Conservation (phyloP, 2,329 filamentous ascomycete genomes). For the Plectosphaerella plurivora region DNA sequence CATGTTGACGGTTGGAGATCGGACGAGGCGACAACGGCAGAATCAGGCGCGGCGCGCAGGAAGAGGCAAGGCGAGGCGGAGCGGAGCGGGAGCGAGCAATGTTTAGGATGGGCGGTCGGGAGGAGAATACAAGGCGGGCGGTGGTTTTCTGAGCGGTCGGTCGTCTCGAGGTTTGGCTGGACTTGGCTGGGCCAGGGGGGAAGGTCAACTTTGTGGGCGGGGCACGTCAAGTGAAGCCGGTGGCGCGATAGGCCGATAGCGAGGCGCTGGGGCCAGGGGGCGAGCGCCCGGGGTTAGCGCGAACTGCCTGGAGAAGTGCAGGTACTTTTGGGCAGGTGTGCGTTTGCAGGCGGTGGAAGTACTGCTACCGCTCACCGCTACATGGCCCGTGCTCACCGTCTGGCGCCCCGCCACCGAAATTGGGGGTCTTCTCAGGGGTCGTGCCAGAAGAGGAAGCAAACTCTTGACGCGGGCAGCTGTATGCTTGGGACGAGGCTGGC, state of each 20-base stretch:
- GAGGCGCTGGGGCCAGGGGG: slow-evolving; percentile 2
- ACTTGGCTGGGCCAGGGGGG: not conserved
- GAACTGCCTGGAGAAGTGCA: not conserved
- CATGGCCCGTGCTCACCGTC: slow-evolving; percentile 8
- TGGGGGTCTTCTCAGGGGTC: slow-evolving; percentile 10
- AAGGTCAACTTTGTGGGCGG: slow-evolving; percentile 18
- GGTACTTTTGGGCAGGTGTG: slow-evolving; percentile 3
- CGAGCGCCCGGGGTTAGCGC: slow-evolving; percentile 9
- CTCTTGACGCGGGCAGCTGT: too few species aligned
- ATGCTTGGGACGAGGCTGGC: too few species aligned
- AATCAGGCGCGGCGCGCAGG: slow-evolving; percentile 29
- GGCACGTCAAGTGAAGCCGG: slow-evolving; percentile 16
- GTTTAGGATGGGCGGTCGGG: not conserved
- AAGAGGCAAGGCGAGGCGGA: slow-evolving; percentile 19
- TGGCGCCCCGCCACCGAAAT: slow-evolving; percentile 1
- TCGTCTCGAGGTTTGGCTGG: slow-evolving; percentile 14
- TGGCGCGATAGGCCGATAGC: slow-evolving; percentile 9
- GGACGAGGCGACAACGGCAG: slow-evolving; percentile 13
- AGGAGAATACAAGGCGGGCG: slow-evolving; percentile 19
- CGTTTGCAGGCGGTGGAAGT: slow-evolving; percentile 3
- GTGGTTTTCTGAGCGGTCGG: slow-evolving; percentile 26
- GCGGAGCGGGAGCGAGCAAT: not conserved
- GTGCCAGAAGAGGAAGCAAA: not conserved
- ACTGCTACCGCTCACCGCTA: slow-evolving; percentile 17
- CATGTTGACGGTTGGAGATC: slow-evolving; percentile 34